phyloP scores from a whole-genome alignment of 2,329 filamentous ascomycete species.

The Ascocoryne sarcoides region DNA sequence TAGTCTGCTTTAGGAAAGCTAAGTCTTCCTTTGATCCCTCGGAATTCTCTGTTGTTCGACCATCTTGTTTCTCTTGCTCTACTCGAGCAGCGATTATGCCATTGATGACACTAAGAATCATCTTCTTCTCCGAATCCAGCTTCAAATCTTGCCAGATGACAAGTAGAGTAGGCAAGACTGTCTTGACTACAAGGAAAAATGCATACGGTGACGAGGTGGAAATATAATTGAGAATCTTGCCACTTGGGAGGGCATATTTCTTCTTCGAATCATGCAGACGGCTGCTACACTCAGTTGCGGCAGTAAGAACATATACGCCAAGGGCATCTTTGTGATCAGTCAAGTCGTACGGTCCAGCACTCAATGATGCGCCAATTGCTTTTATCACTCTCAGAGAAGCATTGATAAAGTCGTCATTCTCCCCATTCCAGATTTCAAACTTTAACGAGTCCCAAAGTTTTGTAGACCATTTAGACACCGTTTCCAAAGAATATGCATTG shows the following conservation, averaged over 20 bases:
- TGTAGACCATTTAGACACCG: conserved; percentile 11
- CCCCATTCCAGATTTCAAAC: conserved; percentile 28
- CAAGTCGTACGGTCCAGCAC: not conserved
- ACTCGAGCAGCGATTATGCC: conserved; percentile 20
- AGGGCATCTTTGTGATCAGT: conserved; percentile 1
- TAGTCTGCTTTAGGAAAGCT: not conserved
- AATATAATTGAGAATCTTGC: conserved; percentile 18
- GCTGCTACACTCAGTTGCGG: conserved; percentile 24
- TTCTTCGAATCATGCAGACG: conserved; percentile 29
- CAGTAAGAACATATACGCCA: conserved; percentile 2
- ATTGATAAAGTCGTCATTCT: conserved; percentile 24
- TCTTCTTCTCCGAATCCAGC: conserved; percentile 17
- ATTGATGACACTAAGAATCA: conserved; percentile 23
- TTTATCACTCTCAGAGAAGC: conserved; percentile 20
- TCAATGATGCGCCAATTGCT: conserved; percentile 10
- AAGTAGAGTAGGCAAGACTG: conserved; percentile 15
- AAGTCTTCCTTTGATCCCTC: too few relatives aligned
- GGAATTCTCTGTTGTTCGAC: not conserved
- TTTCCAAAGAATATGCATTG: conserved; percentile 13
- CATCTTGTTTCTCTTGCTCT: conserved; percentile 6
- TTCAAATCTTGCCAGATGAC: conserved; percentile 16
- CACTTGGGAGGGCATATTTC: conserved; percentile 28
- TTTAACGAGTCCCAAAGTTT: conserved; percentile 28
- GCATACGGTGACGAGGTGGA: conserved; percentile 15
- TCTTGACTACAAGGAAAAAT: conserved; percentile 15